Conservation (phyloP, 192 early-diverging fungal genomes). For the Anaeromyces robustus region DNA sequence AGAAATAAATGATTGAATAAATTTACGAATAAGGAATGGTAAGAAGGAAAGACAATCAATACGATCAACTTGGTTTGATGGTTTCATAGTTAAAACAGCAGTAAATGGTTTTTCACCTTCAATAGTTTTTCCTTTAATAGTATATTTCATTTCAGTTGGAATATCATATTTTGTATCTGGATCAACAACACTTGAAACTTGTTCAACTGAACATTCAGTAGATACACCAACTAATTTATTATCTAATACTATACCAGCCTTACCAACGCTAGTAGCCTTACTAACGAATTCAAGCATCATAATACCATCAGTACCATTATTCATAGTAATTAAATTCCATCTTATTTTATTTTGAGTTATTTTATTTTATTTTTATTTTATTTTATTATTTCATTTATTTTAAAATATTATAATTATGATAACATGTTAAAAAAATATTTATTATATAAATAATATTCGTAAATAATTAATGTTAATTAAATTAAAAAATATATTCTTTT, state of each 20-base stretch:
- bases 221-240: conserved; percentile 56
- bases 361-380: too few species aligned
- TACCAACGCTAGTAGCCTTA: conserved; percentile 31
- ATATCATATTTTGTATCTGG: conserved; percentile 72
- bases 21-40: conserved; percentile 73
- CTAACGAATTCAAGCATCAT: conserved; percentile 17
- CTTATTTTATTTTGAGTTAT: too few species aligned
- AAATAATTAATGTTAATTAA: too few species aligned
- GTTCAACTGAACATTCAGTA: conserved; percentile 52
- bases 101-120: conserved; percentile 6
- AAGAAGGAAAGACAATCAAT: conserved; percentile 84
- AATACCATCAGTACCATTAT: neutral
- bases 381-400: too few species aligned
- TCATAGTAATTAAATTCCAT: neutral
- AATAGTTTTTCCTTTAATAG: conserved; percentile 61
- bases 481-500: too few species aligned
- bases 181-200: conserved; percentile 45
- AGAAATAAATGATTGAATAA: conserved; percentile 83
- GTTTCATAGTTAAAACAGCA: conserved; percentile 36
- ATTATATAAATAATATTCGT: too few species aligned
- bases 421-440: too few species aligned
- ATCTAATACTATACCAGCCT: conserved; percentile 32
- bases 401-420: too few species aligned
- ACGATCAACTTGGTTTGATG: conserved; percentile 51
- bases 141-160: conserved; percentile 52